A percentile compares a stretch with the other conserved stretches of the same genome.
phyloP scores from a whole-genome alignment of 345 rosid species.

The Limnanthes douglasii region DNA sequence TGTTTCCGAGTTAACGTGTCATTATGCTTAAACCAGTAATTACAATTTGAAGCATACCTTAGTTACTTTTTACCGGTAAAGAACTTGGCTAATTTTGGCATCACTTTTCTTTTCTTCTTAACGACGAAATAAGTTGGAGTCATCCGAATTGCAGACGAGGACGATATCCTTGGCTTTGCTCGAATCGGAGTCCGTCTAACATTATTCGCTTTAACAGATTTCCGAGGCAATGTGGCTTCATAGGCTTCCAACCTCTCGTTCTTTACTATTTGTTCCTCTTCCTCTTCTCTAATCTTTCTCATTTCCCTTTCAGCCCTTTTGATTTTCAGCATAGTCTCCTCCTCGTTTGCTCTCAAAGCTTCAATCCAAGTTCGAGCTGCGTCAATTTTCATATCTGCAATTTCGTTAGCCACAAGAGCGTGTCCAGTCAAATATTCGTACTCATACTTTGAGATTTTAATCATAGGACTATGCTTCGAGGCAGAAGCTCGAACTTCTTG shows the following conservation, averaged over 20 bases:
- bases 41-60: too few species aligned
- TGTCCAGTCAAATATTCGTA: slow-evolving; percentile 61
- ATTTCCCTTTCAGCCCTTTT: slow-evolving; percentile 25
- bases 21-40: too few species aligned
- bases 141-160: slow-evolving; percentile 26
- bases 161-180: slow-evolving; percentile 22
- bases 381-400: slow-evolving; percentile 77
- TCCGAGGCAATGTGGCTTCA: slow-evolving; percentile 13
- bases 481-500: slow-evolving; percentile 30
- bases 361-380: slow-evolving; percentile 93
- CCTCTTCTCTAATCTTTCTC: slow-evolving; percentile 42
- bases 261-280: slow-evolving; percentile 29
- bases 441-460: slow-evolving; percentile 65
- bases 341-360: slow-evolving; percentile 67
- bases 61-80: slow-evolving; percentile 27
- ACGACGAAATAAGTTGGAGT: slow-evolving; percentile 26
- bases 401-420: slow-evolving; percentile 48
- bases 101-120: slow-evolving; percentile 43
- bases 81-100: slow-evolving; percentile 40
- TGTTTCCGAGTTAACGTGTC: too few species aligned
- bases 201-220: slow-evolving; percentile 15
- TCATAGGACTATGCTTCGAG: slow-evolving; percentile 21
- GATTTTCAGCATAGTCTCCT: slow-evolving; percentile 41
- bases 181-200: slow-evolving; percentile 23
- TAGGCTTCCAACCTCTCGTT: slow-evolving; percentile 16